phyloP scores from a whole-genome alignment of 768 basidiomycete species.

The Xerocomellus intermedius region DNA sequence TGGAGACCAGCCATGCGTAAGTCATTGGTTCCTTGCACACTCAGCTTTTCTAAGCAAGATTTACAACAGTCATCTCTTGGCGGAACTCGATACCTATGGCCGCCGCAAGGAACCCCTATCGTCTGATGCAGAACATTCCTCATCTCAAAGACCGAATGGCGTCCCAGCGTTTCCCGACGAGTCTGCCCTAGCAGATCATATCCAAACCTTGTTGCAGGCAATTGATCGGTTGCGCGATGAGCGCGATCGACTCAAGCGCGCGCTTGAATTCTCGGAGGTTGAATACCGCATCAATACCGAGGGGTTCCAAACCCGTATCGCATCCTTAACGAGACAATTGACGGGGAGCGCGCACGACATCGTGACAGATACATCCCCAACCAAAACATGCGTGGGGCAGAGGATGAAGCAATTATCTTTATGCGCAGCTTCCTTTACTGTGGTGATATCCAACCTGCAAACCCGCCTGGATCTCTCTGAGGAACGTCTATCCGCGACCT shows the following conservation, averaged over 20 bases:
- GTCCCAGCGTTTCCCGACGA: conserved; percentile 13
- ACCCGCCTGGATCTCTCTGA: conserved; percentile 26
- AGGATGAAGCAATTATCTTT: conserved; percentile 33
- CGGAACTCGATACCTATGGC: conserved; percentile 13
- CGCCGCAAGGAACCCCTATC: not conserved
- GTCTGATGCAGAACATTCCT: not conserved
- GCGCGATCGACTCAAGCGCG: conserved; percentile 58
- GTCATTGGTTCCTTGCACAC: conserved; percentile 4
- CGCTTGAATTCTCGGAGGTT: conserved; percentile 64
- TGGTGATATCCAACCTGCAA: conserved; percentile 42
- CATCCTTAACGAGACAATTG: conserved; percentile 28
- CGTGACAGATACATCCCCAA: not conserved
- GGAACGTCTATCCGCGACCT: conserved; percentile 7
- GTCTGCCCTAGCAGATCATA: conserved; percentile 35
- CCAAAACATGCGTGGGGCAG: conserved; percentile 6
- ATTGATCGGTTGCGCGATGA: conserved; percentile 68
- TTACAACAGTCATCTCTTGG: conserved; percentile 18
- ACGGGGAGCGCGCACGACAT: conserved; percentile 22
- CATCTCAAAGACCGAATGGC: not conserved
- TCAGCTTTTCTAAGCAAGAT: not conserved
- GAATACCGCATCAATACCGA: conserved; percentile 67
- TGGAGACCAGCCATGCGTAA: conserved; percentile 29
- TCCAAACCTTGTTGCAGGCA: conserved; percentile 59
- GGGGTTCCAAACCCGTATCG: conserved; percentile 52
- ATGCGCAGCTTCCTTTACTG: conserved; percentile 34